Percentiles rank a stretch among this genome's conserved stretches.
Evolutionary conservation across 2,329 filamentous ascomycete genomes (phyloP).

Genomic region (Talaromyces atroroseus): DNA sequence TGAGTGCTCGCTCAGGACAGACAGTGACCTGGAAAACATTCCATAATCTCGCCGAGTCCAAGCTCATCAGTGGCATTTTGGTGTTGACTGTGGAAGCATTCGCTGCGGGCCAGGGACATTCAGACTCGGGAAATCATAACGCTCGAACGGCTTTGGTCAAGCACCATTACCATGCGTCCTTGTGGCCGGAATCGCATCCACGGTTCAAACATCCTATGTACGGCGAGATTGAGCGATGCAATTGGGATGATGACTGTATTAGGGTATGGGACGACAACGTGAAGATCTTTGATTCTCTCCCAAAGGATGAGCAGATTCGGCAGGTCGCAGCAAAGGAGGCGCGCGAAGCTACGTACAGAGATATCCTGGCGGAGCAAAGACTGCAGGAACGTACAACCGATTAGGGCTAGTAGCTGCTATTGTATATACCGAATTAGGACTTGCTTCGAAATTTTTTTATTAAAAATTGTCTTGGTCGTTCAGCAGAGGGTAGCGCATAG

Average conservation of each 20-base stretch:
- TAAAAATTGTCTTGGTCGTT: too few species aligned
- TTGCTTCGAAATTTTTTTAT: too few species aligned
- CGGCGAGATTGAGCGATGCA: constrained; percentile 65
- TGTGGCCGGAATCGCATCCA: constrained; percentile 45
- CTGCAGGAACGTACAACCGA: too few species aligned
- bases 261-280: constrained; percentile 61
- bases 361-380: neutral
- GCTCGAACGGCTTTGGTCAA: constrained; percentile 62
- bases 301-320: constrained; percentile 55
- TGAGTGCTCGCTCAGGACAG: constrained; percentile 47
- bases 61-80: constrained; percentile 58
- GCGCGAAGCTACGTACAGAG: constrained; percentile 10
- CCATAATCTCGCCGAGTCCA: constrained; percentile 61
- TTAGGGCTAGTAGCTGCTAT: too few species aligned
- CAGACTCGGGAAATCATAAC: constrained; percentile 65
- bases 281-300: constrained; percentile 54
- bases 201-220: constrained; percentile 63
- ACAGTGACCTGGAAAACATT: constrained; percentile 60
- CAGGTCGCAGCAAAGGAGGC: constrained; percentile 36
- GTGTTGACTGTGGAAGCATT: constrained; percentile 68
- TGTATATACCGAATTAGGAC: too few species aligned
- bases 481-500: too few species aligned
- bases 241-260: constrained; percentile 63
- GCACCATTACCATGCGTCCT: constrained; percentile 70
- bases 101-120: constrained; percentile 67